These are phyloP conservation scores for Colletotrichum chlorophyti DNA, from an alignment of 2,329 filamentous ascomycete species.

Conservation along the genomic window DNA sequence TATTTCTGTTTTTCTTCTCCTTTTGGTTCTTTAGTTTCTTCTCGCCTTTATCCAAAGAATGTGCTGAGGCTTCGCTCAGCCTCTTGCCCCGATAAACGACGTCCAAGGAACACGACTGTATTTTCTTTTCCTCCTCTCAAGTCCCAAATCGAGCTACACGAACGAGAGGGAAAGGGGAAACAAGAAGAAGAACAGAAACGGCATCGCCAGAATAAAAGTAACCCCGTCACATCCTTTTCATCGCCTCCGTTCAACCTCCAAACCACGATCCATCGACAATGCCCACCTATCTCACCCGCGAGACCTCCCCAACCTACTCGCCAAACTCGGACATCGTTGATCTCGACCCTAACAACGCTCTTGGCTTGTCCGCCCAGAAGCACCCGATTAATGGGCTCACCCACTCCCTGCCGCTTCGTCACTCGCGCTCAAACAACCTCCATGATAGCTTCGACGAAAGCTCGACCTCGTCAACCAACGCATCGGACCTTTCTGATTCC, in stretches of 20 bases:
- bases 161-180: neutral
- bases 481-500: constrained; percentile 57
- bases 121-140: neutral
- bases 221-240: constrained; percentile 17
- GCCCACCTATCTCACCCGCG: constrained; percentile 62
- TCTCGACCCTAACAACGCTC: constrained; percentile 48
- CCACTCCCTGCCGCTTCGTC: constrained; percentile 36
- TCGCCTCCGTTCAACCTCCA: neutral
- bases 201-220: constrained; percentile 12
- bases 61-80: constrained; percentile 21
- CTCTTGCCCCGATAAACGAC: neutral
- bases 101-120: neutral
- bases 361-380: constrained; percentile 37
- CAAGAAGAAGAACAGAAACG: constrained; percentile 1
- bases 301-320: constrained; percentile 49
- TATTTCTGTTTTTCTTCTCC: constrained; percentile 4
- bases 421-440: constrained; percentile 52
- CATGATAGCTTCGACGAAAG: constrained; percentile 62
- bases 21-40: constrained; percentile 1
- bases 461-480: constrained; percentile 59
- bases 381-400: constrained; percentile 44
- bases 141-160: neutral
- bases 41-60: constrained; percentile 4
- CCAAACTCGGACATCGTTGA: constrained; percentile 51
- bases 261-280: constrained; percentile 40